Evolutionary conservation across 2,329 filamentous ascomycete species (phyloP), one percentile per base, ranked within the genome.

Genomic region (Colletotrichum musae): DNA sequence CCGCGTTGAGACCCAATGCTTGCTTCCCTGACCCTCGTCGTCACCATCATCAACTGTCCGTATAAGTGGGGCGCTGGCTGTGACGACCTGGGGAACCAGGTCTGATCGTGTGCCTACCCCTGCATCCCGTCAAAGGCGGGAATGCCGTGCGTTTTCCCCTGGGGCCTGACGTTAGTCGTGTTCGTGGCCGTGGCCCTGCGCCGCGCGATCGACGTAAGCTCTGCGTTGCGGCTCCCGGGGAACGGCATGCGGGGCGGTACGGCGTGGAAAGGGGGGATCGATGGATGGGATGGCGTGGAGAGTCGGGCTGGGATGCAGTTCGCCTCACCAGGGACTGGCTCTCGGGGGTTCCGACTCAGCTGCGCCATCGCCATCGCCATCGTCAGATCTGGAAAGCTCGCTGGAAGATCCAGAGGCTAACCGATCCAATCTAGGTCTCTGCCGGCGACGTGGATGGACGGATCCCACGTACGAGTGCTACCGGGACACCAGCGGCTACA

Each of bases 381-480:
- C n/a, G 36, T 54, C 67, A 43, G 21, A n/a, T 39, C 21, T 32
- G 39, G 7, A 47, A 64, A 47, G 70, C 28, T 32, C 21, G 48
- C 53, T 15, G 48, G 32, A 26, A 15, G 26, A 39, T 39, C 16
- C n/a, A 58, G 60, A 36, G 70, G 78, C 80, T 83, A 81, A 83
- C 79, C 71, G 71, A 72, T 71, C 76, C 64, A 65, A 73, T 68
- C 76, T 80, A 98, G 95, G 94, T 84, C 92, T 98, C 77, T 98
- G 95, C 87, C 92, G 93, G 80, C 94, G 95, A 76, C 94, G 95
- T 81, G 93, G 94, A 82, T 98, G 95, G 95, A 91, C 90, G 74
- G 94, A 97, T 80, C 95, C 95, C 76, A 87, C 90, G 79, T 98
- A 97, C 87, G 92, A 96, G 82, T 92, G 91, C 77, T 94, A 92